phyloP scores from a whole-genome alignment of 2,329 filamentous ascomycete genomes.

The Hypocrella siamensis region DNA sequence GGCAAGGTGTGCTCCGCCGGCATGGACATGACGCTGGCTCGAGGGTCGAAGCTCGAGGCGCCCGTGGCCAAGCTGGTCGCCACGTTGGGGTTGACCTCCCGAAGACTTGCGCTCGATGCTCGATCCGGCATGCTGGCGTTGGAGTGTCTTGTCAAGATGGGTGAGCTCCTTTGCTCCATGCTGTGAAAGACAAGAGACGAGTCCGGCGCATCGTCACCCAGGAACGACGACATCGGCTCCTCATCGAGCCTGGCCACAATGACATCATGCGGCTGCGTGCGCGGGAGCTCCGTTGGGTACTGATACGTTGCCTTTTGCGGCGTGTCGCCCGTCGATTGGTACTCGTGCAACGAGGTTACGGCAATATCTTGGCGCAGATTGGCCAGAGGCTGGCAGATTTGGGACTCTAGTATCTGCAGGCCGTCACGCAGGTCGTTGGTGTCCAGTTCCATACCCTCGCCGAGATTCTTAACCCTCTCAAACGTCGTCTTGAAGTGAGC shows the following conservation, averaged over 20 bases:
- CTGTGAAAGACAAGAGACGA: constrained; percentile 18
- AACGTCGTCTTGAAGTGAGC: constrained; percentile 55
- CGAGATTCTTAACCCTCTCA: constrained; percentile 52
- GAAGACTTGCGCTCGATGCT: constrained; percentile 21
- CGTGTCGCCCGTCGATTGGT: constrained; percentile 71
- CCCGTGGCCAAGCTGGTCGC: constrained; percentile 23
- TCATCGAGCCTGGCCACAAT: constrained; percentile 27
- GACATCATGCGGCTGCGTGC: constrained; percentile 39
- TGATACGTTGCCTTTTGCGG: constrained; percentile 68
- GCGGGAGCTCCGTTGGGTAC: constrained; percentile 66
- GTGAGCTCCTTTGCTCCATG: constrained; percentile 12
- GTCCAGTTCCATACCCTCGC: constrained; percentile 48
- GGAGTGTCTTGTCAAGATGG: constrained; percentile 4
- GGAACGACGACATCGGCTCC: not conserved
- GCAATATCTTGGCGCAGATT: constrained; percentile 57
- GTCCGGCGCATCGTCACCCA: constrained; percentile 1
- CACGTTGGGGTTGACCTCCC: constrained; percentile 39
- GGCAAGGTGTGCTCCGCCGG: constrained; percentile 28
- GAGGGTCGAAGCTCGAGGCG: constrained; percentile 24
- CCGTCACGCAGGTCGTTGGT: constrained; percentile 41
- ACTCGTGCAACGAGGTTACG: constrained; percentile 55
- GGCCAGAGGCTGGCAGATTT: constrained; percentile 52
- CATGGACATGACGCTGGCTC: constrained; percentile 24
- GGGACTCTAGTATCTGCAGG: constrained; percentile 42
- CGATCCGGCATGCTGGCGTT: constrained; percentile 14